A percentile compares a stretch with the other conserved stretches of the same genome.
Conservation (phyloP, 169 alveolate genomes). For the Eimeria acervulina region DNA sequence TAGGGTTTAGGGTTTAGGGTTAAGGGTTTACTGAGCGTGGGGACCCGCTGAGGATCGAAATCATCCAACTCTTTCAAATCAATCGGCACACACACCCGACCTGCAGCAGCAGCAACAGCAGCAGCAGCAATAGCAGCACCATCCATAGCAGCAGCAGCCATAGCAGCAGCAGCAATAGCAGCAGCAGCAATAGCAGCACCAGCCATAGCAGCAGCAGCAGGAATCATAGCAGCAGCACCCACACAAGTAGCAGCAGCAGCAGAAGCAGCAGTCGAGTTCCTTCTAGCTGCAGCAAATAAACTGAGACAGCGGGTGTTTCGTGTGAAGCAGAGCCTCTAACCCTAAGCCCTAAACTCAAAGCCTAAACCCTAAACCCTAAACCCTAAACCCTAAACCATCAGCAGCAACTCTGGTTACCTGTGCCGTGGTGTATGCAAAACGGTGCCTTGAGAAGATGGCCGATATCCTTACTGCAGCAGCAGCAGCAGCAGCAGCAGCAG, state of each 20-base stretch:
- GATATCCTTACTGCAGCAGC: slow-evolving; percentile 89
- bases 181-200: neutral
- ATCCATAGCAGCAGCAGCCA: too few species aligned
- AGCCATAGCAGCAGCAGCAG: slow-evolving; percentile 22
- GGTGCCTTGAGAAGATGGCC: slow-evolving; percentile 95
- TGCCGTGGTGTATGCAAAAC: slow-evolving; percentile 94
- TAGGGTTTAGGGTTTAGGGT: slow-evolving; percentile 24
- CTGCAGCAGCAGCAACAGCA: slow-evolving; percentile 73
- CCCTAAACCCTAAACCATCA: neutral
- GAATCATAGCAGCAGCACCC: neutral
- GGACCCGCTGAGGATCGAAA: slow-evolving; percentile 79
- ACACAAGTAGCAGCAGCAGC: neutral
- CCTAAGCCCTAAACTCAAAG: too few species aligned
- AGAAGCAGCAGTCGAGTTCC: neutral
- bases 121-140: too few species aligned
- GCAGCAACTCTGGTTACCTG: too few species aligned
- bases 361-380: neutral
- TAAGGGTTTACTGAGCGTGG: slow-evolving; percentile 45
- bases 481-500: slow-evolving; percentile 5
- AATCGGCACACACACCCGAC: slow-evolving; percentile 83
- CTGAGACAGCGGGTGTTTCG: too few species aligned
- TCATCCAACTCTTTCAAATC: slow-evolving; percentile 64
- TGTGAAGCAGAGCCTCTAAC: neutral
- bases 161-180: too few species aligned
- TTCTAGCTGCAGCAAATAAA: too few species aligned